A percentile compares a stretch with the other conserved stretches of the same genome.
phyloP scores from a whole-genome alignment of 1,139 yeast genomes.

The Debaryomyces robertsiae region DNA sequence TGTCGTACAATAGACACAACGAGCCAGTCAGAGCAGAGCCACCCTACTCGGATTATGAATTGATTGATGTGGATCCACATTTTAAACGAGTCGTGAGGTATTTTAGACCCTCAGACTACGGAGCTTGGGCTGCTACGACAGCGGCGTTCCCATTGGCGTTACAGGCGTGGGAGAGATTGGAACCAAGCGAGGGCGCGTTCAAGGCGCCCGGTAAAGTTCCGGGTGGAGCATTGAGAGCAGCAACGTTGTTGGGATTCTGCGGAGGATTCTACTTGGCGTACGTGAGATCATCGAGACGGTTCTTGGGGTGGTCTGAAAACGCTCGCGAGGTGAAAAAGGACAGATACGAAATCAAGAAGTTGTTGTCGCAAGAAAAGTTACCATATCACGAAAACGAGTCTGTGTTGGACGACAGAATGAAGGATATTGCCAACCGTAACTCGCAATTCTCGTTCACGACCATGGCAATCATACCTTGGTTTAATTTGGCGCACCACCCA shows the following conservation, averaged over 20 bases:
- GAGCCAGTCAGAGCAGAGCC: constrained; percentile 50
- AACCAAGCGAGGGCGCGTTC: constrained; percentile 62
- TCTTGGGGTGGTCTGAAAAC: constrained; percentile 81
- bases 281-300: constrained; percentile 65
- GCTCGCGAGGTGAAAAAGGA: constrained; percentile 70
- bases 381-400: constrained; percentile 67
- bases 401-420: constrained; percentile 66
- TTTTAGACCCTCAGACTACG: constrained; percentile 70
- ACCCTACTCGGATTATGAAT: constrained; percentile 47
- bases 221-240: constrained; percentile 59
- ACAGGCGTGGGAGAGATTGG: constrained; percentile 62
- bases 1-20: constrained; percentile 46
- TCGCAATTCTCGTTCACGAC: constrained; percentile 71
- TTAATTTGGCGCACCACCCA: constrained; percentile 79
- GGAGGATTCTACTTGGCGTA: constrained; percentile 78
- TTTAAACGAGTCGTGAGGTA: constrained; percentile 71
- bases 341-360: constrained; percentile 70
- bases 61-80: constrained; percentile 81
- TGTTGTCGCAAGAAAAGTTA: constrained; percentile 65
- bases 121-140: constrained; percentile 64
- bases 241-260: constrained; percentile 60
- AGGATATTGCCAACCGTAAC: constrained; percentile 78
- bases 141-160: constrained; percentile 66
- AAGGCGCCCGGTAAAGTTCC: constrained; percentile 57
- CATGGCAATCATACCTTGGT: constrained; percentile 75